Conservation (phyloP, 768 basidiomycete genomes). For the Dentipellis fragilis region DNA sequence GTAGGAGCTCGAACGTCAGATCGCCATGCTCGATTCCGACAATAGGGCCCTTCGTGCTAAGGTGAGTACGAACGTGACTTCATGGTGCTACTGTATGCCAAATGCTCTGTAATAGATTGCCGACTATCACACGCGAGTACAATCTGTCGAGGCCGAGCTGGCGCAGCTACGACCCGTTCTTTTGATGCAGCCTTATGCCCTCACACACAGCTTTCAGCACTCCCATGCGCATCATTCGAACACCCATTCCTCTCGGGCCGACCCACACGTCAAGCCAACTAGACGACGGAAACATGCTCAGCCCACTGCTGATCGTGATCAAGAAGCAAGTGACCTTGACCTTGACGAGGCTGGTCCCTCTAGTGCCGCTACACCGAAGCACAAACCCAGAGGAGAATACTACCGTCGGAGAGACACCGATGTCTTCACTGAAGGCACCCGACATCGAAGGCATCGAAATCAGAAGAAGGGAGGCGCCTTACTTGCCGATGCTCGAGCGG, state of each 20-base stretch:
- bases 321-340: conserved; percentile 13
- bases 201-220: conserved; percentile 17
- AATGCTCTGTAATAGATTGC: conserved; percentile 33
- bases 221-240: conserved; percentile 13
- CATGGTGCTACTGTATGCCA: not conserved
- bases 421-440: conserved; percentile 7
- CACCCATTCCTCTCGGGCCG: conserved; percentile 1
- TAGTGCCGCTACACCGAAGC: conserved; percentile 18
- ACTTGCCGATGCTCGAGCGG: conserved; percentile 56
- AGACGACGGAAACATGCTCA: conserved; percentile 14
- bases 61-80: conserved; percentile 24
- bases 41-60: conserved; percentile 51
- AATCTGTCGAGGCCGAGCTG: conserved; percentile 54
- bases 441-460: conserved; percentile 15
- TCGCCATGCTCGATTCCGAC: conserved; percentile 44
- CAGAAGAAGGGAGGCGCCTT: conserved; percentile 23
- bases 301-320: conserved; percentile 19
- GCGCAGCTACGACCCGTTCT: conserved; percentile 57
- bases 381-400: conserved; percentile 13
- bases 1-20: conserved; percentile 49
- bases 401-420: conserved; percentile 13
- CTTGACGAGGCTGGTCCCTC: conserved; percentile 14
- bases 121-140: conserved; percentile 44
- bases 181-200: conserved; percentile 43
- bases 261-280: conserved; percentile 1